Conservation (phyloP, 257 asterid genomes). For the Forsythia viridissima region DNA sequence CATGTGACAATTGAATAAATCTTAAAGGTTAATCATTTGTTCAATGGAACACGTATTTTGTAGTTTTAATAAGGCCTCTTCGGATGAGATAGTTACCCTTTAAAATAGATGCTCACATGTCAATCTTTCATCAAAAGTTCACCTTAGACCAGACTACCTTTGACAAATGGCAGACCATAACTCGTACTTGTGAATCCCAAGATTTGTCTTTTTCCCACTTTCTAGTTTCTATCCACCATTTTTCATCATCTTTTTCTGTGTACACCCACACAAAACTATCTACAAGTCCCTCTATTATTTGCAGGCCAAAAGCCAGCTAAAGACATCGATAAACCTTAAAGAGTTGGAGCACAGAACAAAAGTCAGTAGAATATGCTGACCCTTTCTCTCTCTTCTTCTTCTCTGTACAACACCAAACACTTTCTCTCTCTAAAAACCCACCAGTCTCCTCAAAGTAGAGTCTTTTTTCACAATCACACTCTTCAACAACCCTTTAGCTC, state of each 20-base stretch:
- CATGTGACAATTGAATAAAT: no score
- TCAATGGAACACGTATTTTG: no score
- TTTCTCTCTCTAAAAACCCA: constrained; percentile 23
- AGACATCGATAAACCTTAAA: background rate
- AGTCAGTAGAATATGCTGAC: constrained; percentile 30
- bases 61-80: no score
- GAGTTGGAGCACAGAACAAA: background rate
- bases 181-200: background rate
- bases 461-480: constrained; percentile 29
- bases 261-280: background rate
- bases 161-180: constrained; percentile 18
- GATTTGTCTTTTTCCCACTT: no score
- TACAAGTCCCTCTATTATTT: background rate
- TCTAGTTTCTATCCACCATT: no score
- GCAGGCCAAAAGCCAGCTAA: background rate
- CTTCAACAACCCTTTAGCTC: constrained; percentile 23
- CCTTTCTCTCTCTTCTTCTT: constrained; percentile 36
- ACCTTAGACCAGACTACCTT: no score
- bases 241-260: no score
- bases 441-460: constrained; percentile 27
- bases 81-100: no score
- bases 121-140: no score
- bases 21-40: no score
- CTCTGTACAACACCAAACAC: constrained; percentile 21
- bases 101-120: no score